Conservation (phyloP, 176 grass and related monocot species). For the Ananas comosus region DNA sequence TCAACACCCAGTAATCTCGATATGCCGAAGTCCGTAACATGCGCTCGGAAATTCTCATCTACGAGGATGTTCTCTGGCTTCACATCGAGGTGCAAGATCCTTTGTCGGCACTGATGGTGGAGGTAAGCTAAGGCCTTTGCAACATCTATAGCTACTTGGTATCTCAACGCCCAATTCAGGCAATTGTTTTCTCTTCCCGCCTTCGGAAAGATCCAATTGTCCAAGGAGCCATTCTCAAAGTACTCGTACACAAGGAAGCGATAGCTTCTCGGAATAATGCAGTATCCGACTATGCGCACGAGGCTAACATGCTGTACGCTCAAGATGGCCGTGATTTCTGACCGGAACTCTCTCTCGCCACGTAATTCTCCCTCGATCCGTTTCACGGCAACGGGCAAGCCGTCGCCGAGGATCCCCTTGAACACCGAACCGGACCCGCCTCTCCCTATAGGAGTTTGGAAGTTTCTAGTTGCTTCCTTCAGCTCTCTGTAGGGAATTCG, state of each 20-base stretch:
- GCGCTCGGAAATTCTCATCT: neutral
- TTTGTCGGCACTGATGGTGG: slow-evolving; percentile 8
- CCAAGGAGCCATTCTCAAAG: slow-evolving; percentile 1
- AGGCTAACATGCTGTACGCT: slow-evolving; percentile 7
- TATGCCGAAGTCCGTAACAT: slow-evolving; percentile 3
- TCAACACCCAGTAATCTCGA: neutral
- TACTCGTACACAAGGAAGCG: slow-evolving; percentile 12
- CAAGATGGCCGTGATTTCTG: slow-evolving; percentile 10
- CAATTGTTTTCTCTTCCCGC: neutral
- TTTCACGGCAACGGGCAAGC: neutral
- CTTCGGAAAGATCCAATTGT: slow-evolving; percentile 4
- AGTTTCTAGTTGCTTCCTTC: neutral
- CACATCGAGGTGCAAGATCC: slow-evolving; percentile 13
- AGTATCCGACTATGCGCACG: neutral
- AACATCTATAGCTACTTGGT: neutral
- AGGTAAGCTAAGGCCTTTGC: slow-evolving; percentile 12
- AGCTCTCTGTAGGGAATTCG: slow-evolving; percentile 3
- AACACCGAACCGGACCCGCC: slow-evolving; percentile 6
- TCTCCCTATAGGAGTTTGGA: slow-evolving; percentile 1
- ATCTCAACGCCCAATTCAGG: neutral
- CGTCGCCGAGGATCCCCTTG: slow-evolving; percentile 5
- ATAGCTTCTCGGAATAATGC: neutral
- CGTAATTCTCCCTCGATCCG: slow-evolving; percentile 3
- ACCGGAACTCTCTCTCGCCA: neutral
- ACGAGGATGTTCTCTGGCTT: slow-evolving; percentile 12